These are phyloP conservation scores for Prillingera fragicola DNA, from an alignment of 1,284 basidiomycete genomes.

Conservation along the genomic window DNA sequence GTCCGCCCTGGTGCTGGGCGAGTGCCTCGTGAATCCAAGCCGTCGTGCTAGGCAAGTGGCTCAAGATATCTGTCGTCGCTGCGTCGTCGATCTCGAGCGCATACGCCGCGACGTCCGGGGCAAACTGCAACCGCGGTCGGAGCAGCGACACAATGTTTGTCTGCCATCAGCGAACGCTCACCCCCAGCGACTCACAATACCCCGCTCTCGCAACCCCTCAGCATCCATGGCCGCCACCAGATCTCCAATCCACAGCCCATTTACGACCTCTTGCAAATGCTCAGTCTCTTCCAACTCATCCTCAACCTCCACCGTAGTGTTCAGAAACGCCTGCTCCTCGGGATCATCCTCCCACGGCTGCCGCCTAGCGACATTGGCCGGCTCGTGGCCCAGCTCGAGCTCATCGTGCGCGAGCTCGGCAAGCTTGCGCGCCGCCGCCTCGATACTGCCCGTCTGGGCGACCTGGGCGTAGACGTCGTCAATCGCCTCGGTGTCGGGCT, in stretches of 20 bases:
- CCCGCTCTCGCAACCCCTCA: constrained; percentile 31
- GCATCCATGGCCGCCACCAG: constrained; percentile 44
- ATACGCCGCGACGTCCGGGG: constrained; percentile 31
- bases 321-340: constrained; percentile 26
- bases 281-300: constrained; percentile 25
- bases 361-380: constrained; percentile 4
- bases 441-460: constrained; percentile 30
- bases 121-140: constrained; percentile 33
- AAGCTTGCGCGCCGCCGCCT: constrained; percentile 33
- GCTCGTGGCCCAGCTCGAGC: constrained; percentile 1
- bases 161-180: constrained; percentile 13
- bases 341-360: constrained; percentile 24
- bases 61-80: constrained; percentile 59
- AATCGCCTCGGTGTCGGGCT: constrained; percentile 36
- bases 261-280: constrained; percentile 42
- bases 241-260: constrained; percentile 48
- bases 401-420: constrained; percentile 5
- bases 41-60: constrained; percentile 68
- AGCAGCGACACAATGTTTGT: constrained; percentile 44
- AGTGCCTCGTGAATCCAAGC: constrained; percentile 73
- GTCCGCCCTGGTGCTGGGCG: constrained; percentile 18
- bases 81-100: constrained; percentile 47
- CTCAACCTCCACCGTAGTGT: constrained; percentile 11
- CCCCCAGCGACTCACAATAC: constrained; percentile 34
- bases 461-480: constrained; percentile 35